Conservation (phyloP, 352 stramenopile species). For the Pythium biforme region DNA sequence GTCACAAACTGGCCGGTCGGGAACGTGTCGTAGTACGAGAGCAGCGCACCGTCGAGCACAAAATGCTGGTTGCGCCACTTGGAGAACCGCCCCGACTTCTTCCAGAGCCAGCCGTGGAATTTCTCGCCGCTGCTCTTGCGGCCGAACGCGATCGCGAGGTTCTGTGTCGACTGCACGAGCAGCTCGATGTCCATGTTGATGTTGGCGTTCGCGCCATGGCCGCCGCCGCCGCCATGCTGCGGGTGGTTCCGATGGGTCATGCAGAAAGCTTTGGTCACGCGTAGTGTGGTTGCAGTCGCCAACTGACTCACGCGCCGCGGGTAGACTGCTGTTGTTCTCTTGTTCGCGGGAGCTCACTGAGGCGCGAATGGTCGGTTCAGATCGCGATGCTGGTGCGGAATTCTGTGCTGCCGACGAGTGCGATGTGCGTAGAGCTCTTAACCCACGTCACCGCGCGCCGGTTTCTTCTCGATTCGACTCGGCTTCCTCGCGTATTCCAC, state of each 20-base stretch:
- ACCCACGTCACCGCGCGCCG: slow-evolving; percentile 1
- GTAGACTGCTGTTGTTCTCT: neutral
- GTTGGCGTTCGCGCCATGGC: slow-evolving; percentile 8
- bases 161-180: slow-evolving; percentile 80
- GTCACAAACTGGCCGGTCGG: slow-evolving; percentile 77
- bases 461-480: slow-evolving; percentile 28
- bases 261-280: slow-evolving; percentile 1
- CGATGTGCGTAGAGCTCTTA: slow-evolving; percentile 8
- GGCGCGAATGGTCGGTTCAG: neutral
- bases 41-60: slow-evolving; percentile 67
- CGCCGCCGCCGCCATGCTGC: slow-evolving; percentile 22
- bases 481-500: slow-evolving; percentile 25
- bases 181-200: slow-evolving; percentile 83
- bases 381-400: neutral
- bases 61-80: slow-evolving; percentile 88
- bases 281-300: slow-evolving; percentile 1
- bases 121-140: slow-evolving; percentile 64
- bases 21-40: slow-evolving; percentile 85
- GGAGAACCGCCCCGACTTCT: slow-evolving; percentile 73
- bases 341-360: neutral
- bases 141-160: slow-evolving; percentile 65
- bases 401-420: slow-evolving; percentile 12
- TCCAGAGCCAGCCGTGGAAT: slow-evolving; percentile 84
- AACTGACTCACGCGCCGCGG: neutral
- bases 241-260: slow-evolving; percentile 29